phyloP scores from a whole-genome alignment of 2,329 filamentous ascomycete genomes.

The Ceratocystis ficicola region DNA sequence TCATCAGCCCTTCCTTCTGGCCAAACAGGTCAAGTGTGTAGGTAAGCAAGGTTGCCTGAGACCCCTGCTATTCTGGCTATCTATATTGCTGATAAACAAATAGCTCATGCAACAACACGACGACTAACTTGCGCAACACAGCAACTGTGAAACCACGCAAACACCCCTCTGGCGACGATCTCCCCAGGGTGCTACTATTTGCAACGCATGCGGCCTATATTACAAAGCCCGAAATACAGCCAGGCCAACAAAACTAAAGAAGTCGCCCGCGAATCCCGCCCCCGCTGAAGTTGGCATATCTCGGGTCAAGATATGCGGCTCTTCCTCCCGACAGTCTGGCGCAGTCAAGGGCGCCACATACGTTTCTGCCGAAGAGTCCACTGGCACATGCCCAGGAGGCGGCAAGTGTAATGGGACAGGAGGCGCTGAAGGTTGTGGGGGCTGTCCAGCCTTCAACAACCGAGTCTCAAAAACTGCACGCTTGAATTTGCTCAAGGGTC shows the following conservation, averaged over 20 bases:
- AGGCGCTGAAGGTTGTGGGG: conserved; percentile 85
- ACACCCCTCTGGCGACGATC: conserved; percentile 93
- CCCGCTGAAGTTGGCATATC: conserved; percentile 35
- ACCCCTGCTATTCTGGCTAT: neutral
- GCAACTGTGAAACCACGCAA: conserved; percentile 87
- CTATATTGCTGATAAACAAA: conserved; percentile 23
- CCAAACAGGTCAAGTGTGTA: conserved; percentile 52
- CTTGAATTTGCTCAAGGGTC: conserved; percentile 46
- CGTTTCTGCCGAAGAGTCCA: conserved; percentile 59
- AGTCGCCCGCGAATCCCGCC: conserved; percentile 43
- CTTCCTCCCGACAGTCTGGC: conserved; percentile 32
- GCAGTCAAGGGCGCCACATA: conserved; percentile 51
- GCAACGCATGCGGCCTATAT: conserved; percentile 94
- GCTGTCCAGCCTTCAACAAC: conserved; percentile 96
- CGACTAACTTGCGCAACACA: conserved; percentile 31
- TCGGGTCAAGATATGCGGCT: conserved; percentile 29
- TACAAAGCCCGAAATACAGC: conserved; percentile 85
- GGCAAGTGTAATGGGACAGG: conserved; percentile 94
- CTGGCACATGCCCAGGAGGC: conserved; percentile 88
- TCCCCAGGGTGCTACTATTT: conserved; percentile 85
- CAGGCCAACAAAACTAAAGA: conserved; percentile 80
- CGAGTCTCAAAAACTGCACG: conserved; percentile 78
- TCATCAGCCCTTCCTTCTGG: conserved; percentile 14
- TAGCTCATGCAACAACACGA: conserved; percentile 21
- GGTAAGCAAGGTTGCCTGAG: conserved; percentile 36